Percentiles rank a stretch among this genome's conserved stretches.
Evolutionary conservation across 2,329 filamentous ascomycete genomes (phyloP).

Genomic region (Neonectria punicea): DNA sequence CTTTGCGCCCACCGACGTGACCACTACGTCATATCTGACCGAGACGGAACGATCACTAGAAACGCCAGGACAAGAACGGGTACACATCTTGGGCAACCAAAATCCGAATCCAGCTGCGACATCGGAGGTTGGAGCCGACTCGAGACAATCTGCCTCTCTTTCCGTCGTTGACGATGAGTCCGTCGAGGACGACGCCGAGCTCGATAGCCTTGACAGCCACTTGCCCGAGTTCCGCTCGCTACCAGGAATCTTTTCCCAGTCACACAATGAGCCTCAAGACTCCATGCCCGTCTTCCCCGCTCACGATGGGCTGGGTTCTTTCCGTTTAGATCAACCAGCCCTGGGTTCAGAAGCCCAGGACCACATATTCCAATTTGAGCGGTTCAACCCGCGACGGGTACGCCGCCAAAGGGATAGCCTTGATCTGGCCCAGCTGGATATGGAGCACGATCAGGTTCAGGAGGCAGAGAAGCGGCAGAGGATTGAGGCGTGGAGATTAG

Average conservation of each 20-base stretch:
- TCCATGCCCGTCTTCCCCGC: slow-evolving; percentile 81
- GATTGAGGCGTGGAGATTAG: slow-evolving; percentile 91
- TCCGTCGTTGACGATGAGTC: slow-evolving; percentile 51
- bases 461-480: slow-evolving; percentile 81
- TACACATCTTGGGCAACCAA: slow-evolving; percentile 85
- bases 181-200: slow-evolving; percentile 76
- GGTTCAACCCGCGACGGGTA: slow-evolving; percentile 78
- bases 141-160: slow-evolving; percentile 51
- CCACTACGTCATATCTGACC: slow-evolving; percentile 74
- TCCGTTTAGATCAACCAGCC: slow-evolving; percentile 70
- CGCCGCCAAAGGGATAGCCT: slow-evolving; percentile 64
- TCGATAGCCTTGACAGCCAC: slow-evolving; percentile 94
- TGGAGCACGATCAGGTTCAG: slow-evolving; percentile 65
- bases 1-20: slow-evolving; percentile 80
- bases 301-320: slow-evolving; percentile 92
- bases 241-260: slow-evolving; percentile 46
- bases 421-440: slow-evolving; percentile 60
- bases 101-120: slow-evolving; percentile 75
- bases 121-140: slow-evolving; percentile 63
- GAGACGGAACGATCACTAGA: slow-evolving; percentile 73
- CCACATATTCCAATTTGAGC: slow-evolving; percentile 89
- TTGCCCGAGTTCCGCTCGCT: slow-evolving; percentile 85
- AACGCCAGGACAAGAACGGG: slow-evolving; percentile 74
- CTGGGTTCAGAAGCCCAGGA: slow-evolving; percentile 74
- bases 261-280: slow-evolving; percentile 50